Conservation (phyloP, 768 basidiomycete genomes). For the Phylloporus sp. region DNA sequence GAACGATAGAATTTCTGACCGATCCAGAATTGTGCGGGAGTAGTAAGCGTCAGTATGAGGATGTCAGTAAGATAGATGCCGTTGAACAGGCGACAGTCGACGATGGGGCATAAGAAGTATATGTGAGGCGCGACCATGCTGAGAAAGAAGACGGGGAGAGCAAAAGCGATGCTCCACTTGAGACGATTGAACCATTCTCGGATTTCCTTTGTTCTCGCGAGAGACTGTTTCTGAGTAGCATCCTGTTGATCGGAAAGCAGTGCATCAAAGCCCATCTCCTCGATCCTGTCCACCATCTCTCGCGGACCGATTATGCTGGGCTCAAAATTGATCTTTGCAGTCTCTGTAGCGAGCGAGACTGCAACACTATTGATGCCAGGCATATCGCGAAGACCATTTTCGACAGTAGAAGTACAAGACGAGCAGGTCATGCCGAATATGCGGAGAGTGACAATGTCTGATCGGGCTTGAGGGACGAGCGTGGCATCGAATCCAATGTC, state of each 20-base stretch:
- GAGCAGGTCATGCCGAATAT: slow-evolving; percentile 93
- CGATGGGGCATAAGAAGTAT: slow-evolving; percentile 51
- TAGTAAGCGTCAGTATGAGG: slow-evolving; percentile 69
- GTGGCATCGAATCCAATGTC: slow-evolving; percentile 92
- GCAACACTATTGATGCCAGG: slow-evolving; percentile 73
- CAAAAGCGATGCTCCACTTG: slow-evolving; percentile 69
- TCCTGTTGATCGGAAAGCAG: slow-evolving; percentile 79
- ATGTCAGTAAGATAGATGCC: slow-evolving; percentile 83
- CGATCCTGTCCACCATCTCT: slow-evolving; percentile 85
- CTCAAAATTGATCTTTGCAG: slow-evolving; percentile 74
- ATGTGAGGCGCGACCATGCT: slow-evolving; percentile 79
- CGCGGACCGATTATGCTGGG: slow-evolving; percentile 67
- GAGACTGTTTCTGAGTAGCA: slow-evolving; percentile 78
- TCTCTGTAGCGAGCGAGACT: slow-evolving; percentile 73
- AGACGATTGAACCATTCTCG: slow-evolving; percentile 84
- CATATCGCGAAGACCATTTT: slow-evolving; percentile 59
- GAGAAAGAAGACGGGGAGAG: slow-evolving; percentile 91
- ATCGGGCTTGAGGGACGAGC: slow-evolving; percentile 58
- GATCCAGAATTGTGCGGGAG: slow-evolving; percentile 92
- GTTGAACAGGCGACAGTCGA: slow-evolving; percentile 48
- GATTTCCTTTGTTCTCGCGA: slow-evolving; percentile 87
- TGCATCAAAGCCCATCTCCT: slow-evolving; percentile 88
- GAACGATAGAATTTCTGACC: slow-evolving; percentile 83
- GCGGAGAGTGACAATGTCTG: slow-evolving; percentile 69
- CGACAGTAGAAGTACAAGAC: slow-evolving; percentile 75